Percentiles rank a stretch among this genome's conserved stretches.
These are phyloP conservation scores for Withania somnifera DNA, from an alignment of 305 asterid genomes.

Conservation along the genomic window DNA sequence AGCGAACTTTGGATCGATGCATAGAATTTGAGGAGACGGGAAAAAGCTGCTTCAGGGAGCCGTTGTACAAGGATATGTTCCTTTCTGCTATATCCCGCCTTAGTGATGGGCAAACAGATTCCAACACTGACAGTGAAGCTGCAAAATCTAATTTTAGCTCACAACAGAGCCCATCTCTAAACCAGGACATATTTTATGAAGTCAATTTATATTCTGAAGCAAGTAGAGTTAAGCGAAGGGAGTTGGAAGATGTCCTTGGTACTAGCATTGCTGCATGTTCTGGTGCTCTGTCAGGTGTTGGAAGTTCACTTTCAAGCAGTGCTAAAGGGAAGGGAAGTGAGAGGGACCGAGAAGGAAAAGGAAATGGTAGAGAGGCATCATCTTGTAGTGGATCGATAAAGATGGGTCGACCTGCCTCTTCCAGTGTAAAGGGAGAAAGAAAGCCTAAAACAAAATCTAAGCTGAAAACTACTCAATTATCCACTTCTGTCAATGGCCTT, in stretches of 20 bases:
- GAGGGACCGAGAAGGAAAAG: constrained; percentile 90
- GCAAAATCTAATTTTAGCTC: constrained; percentile 37
- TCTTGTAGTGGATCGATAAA: constrained; percentile 63
- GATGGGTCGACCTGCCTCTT: constrained; percentile 45
- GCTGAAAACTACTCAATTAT: constrained; percentile 71
- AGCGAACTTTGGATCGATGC: constrained; percentile 56
- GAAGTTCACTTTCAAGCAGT: constrained; percentile 57
- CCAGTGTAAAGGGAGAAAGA: constrained; percentile 69
- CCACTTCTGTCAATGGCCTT: constrained; percentile 62
- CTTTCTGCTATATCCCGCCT: constrained; percentile 55
- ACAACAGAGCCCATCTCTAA: constrained; percentile 62
- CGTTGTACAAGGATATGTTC: constrained; percentile 61
- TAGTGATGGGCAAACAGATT: constrained; percentile 35
- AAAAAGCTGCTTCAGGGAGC: constrained; percentile 77
- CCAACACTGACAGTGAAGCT: constrained; percentile 43
- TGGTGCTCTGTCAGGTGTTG: constrained; percentile 31
- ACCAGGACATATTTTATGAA: constrained; percentile 49
- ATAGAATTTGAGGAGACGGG: constrained; percentile 61
- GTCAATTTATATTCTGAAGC: constrained; percentile 44
- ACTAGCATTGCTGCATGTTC: constrained; percentile 27
- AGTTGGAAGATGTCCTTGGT: constrained; percentile 71
- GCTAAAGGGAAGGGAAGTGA: constrained; percentile 91
- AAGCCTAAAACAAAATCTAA: constrained; percentile 76
- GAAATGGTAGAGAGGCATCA: constrained; percentile 47
- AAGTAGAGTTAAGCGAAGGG: constrained; percentile 56